Evolutionary conservation across 345 rosid genomes (phyloP).

Genomic region (Anastatica hierochuntica): DNA sequence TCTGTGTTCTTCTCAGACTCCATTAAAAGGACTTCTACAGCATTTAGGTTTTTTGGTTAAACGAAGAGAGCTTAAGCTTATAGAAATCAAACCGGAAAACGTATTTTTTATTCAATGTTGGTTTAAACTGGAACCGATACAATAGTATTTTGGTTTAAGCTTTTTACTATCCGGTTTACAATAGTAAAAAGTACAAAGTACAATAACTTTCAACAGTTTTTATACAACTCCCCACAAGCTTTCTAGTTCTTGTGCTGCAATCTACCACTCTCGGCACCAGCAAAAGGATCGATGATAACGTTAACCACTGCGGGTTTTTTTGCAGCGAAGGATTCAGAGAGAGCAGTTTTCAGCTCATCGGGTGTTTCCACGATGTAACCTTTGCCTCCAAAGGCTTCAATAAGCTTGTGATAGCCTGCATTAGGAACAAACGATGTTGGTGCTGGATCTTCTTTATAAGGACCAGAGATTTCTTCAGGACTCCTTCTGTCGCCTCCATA

Average conservation of each 20-base stretch:
- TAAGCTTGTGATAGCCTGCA: slow-evolving; percentile 73
- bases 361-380: slow-evolving; percentile 88
- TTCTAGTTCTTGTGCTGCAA: slow-evolving; percentile 86
- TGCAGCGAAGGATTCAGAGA: slow-evolving; percentile 61
- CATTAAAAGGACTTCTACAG: not conserved
- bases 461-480: slow-evolving; percentile 75
- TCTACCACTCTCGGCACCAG: slow-evolving; percentile 97
- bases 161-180: slow-evolving; percentile 11
- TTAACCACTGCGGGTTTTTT: slow-evolving; percentile 78
- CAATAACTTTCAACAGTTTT: not conserved
- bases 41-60: not conserved
- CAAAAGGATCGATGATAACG: slow-evolving; percentile 72
- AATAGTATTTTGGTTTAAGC: too few relatives aligned
- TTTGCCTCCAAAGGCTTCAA: slow-evolving; percentile 88
- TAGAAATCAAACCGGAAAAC: not conserved
- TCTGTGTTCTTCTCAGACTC: slow-evolving; percentile 2
- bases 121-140: not conserved
- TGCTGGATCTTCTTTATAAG: slow-evolving; percentile 85
- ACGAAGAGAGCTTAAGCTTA: not conserved
- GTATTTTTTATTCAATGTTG: not conserved
- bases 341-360: slow-evolving; percentile 67
- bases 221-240: too few relatives aligned
- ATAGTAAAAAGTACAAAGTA: not conserved
- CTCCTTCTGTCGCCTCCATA: slow-evolving; percentile 92
- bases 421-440: slow-evolving; percentile 91